Conservation (phyloP, 2,329 filamentous ascomycete species). For the Clonostachys chloroleuca region DNA sequence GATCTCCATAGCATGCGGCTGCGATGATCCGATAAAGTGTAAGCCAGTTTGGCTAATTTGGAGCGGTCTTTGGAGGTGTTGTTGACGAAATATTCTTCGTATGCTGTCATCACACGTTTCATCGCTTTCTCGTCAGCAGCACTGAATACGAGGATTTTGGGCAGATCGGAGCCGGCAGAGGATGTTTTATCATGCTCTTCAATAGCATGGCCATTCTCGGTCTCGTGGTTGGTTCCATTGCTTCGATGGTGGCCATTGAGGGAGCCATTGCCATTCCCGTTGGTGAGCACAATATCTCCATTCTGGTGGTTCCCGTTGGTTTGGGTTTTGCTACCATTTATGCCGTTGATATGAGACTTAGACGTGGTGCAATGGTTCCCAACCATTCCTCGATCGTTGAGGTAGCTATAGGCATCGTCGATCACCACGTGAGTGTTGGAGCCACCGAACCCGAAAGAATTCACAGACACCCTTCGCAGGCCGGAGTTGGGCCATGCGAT, state of each 20-base stretch:
- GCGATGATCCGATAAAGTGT: constrained; percentile 7
- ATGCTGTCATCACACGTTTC: background rate
- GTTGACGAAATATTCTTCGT: background rate
- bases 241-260: background rate
- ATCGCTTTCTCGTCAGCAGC: background rate
- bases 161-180: too few species aligned
- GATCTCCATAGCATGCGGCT: constrained; percentile 6
- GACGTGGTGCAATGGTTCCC: background rate
- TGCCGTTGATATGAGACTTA: constrained; percentile 3
- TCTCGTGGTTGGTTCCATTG: background rate
- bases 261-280: background rate
- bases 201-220: background rate
- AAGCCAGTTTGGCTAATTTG: constrained; percentile 6
- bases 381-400: constrained; percentile 2
- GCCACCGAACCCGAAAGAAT: constrained; percentile 13
- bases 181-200: too few species aligned
- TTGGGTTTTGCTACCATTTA: constrained; percentile 6
- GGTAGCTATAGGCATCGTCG: constrained; percentile 8
- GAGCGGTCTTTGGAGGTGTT: background rate
- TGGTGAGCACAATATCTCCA: background rate
- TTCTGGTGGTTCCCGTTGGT: background rate
- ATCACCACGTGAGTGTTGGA: constrained; percentile 12
- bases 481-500: constrained; percentile 1
- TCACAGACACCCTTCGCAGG: constrained; percentile 7
- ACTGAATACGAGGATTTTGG: constrained; percentile 1